Evolutionary conservation across 129 eudicot species (phyloP).

Genomic region (Flaveria brownii): DNA sequence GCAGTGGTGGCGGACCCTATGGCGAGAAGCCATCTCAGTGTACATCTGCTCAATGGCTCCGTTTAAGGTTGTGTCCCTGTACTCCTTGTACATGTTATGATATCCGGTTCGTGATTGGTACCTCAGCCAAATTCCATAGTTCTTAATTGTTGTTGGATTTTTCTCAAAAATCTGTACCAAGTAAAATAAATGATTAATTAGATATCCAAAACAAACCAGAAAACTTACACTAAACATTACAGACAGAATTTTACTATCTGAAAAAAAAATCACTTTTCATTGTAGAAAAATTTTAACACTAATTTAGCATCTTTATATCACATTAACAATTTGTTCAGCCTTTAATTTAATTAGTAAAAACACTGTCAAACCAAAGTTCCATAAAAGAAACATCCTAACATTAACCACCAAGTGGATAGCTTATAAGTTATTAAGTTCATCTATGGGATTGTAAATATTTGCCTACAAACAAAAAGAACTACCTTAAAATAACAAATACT

Average conservation of each 20-base stretch:
- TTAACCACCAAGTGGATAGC: not conserved
- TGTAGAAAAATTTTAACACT: too few species aligned
- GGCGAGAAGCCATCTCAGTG: constrained; percentile 74
- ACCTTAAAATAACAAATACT: not conserved
- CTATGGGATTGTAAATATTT: not conserved
- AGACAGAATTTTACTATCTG: too few species aligned
- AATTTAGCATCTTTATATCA: not conserved
- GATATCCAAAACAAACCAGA: not conserved
- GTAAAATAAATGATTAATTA: not conserved
- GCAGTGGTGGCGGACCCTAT: constrained; percentile 55
- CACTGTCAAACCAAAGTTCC: not conserved
- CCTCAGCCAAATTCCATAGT: constrained; percentile 51
- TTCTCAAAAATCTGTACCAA: constrained; percentile 53
- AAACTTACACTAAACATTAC: not conserved
- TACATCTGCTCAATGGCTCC: constrained; percentile 63
- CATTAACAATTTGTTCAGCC: not conserved
- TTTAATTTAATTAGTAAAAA: not conserved
- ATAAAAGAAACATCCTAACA: not conserved
- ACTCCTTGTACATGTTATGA: constrained; percentile 51
- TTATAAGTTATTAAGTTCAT: not conserved
- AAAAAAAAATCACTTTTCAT: too few species aligned
- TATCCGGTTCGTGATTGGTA: constrained; percentile 45
- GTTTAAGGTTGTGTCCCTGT: constrained; percentile 49
- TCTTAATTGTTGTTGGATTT: constrained; percentile 56
- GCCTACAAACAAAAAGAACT: not conserved